Evolutionary conservation across 1,284 basidiomycete genomes (phyloP), one percentile per base, ranked within the genome.

Genomic region (Clitocybe nebularis): DNA sequence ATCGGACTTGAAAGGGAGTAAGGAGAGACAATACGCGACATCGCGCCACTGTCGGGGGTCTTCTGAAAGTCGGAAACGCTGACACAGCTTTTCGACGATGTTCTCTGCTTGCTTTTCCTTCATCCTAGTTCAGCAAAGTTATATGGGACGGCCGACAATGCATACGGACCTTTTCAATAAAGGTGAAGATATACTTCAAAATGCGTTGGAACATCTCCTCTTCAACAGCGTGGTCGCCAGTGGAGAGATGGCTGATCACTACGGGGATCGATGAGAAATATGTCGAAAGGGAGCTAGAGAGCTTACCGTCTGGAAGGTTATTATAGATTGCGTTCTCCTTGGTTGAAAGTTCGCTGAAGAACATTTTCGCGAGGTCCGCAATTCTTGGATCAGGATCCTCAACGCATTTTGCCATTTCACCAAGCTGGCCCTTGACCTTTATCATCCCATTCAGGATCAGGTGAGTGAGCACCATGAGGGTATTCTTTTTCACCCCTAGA

Each of bases 311-410:
- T 0, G 94, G 95, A 55, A 99, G 65, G 62, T 98, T 98, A 69
- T 99, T 99, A 67, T 98, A 99, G 47, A 99, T 94, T 8, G 93
- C 95, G 60, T 98, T 98, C 59, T 99, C 95, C 69, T 99, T 99
- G n/a, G 83, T 94, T 24, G 92, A 89, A 26, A 99, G 69, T 59
- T 99, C 93, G 17, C 82, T 86, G 73, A 99, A 99, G 81, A 99
- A 99, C 42, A 99, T 64, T 64, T 94, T 96, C 28, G 96, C 94
- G 13, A 99, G 75, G 57, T 98, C 93, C 10, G 87, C 81, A 47
- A 99, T 89, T 7, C 94, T 72, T 44, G 75, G 75, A 49, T 98
- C 95, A n/a, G 79, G 73, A 64, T 99, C 94, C 64, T 98, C 93
- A 14, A 99, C 68, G 58, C 95, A 99, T 67, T 99, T 99, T 23